These are phyloP conservation scores for Pythium sukuiense DNA, from an alignment of 352 stramenopile species.

Conservation along the genomic window DNA sequence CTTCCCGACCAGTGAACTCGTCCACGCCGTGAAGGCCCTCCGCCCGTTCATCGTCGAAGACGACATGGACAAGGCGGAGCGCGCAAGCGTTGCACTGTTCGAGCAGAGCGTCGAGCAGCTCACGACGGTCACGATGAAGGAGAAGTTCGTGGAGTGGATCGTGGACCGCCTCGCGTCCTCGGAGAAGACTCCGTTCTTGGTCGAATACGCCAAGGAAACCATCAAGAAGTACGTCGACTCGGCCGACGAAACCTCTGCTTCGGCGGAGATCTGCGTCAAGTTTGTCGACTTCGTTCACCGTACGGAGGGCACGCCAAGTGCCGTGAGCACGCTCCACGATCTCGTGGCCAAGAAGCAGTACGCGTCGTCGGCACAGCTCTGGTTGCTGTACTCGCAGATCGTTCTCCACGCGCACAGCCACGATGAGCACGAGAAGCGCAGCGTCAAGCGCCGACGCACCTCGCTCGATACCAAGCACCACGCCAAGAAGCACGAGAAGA, in stretches of 20 bases:
- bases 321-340: conserved; percentile 43
- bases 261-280: conserved; percentile 38
- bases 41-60: conserved; percentile 49
- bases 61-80: conserved; percentile 44
- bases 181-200: conserved; percentile 43
- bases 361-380: conserved; percentile 36
- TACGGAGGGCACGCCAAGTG: conserved; percentile 49
- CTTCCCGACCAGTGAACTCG: conserved; percentile 57
- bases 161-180: conserved; percentile 47
- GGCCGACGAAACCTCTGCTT: conserved; percentile 19
- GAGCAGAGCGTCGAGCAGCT: conserved; percentile 55
- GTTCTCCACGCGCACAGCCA: conserved; percentile 42
- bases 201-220: conserved; percentile 56
- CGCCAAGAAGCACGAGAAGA: conserved; percentile 23
- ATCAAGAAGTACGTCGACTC: conserved; percentile 48
- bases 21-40: conserved; percentile 54
- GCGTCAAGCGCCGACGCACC: conserved; percentile 51
- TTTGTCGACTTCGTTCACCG: conserved; percentile 78
- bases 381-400: conserved; percentile 75
- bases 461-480: conserved; percentile 35
- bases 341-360: conserved; percentile 38
- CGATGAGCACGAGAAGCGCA: conserved; percentile 27
- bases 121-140: conserved; percentile 48
- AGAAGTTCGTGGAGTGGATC: conserved; percentile 69
- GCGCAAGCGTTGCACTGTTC: conserved; percentile 50